These are phyloP conservation scores for Aquilaria agallochum DNA, from an alignment of 441 rosid genomes.

Conservation along the genomic window DNA sequence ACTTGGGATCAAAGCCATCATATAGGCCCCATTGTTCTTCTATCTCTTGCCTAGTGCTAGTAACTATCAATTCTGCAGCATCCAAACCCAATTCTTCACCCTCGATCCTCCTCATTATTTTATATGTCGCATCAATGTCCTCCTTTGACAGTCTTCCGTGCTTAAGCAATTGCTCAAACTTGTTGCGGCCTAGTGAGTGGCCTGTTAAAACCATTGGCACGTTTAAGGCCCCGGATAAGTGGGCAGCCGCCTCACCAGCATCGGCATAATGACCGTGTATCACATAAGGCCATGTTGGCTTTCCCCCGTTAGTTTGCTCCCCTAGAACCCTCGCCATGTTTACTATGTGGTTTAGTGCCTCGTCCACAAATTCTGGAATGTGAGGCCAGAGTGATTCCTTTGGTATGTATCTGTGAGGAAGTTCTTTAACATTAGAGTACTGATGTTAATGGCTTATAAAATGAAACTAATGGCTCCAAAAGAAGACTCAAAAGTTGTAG, in stretches of 20 bases:
- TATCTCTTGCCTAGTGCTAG: constrained; percentile 78
- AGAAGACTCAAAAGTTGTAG: background rate
- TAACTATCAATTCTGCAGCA: constrained; percentile 66
- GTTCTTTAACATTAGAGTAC: too few species aligned
- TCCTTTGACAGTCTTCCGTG: constrained; percentile 67
- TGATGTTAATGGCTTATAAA: background rate
- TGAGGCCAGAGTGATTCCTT: constrained; percentile 79
- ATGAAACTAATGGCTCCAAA: background rate
- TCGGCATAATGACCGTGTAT: constrained; percentile 80
- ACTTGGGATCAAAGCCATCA: constrained; percentile 66
- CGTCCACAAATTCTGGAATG: constrained; percentile 65
- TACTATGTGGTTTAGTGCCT: constrained; percentile 54
- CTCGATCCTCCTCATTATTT: constrained; percentile 63
- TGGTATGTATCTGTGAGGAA: constrained; percentile 44
- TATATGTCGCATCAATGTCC: constrained; percentile 58
- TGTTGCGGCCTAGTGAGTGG: constrained; percentile 71
- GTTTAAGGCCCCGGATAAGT: constrained; percentile 55
- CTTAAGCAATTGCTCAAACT: constrained; percentile 70
- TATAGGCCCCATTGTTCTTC: constrained; percentile 79
- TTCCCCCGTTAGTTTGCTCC: constrained; percentile 51
- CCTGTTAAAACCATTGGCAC: constrained; percentile 79
- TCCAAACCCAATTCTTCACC: constrained; percentile 69
- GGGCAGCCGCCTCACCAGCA: constrained; percentile 68
- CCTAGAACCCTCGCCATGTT: constrained; percentile 62
- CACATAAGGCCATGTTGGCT: constrained; percentile 68